Conservation (phyloP, 306 rosid genomes). For the Morella rubra region DNA sequence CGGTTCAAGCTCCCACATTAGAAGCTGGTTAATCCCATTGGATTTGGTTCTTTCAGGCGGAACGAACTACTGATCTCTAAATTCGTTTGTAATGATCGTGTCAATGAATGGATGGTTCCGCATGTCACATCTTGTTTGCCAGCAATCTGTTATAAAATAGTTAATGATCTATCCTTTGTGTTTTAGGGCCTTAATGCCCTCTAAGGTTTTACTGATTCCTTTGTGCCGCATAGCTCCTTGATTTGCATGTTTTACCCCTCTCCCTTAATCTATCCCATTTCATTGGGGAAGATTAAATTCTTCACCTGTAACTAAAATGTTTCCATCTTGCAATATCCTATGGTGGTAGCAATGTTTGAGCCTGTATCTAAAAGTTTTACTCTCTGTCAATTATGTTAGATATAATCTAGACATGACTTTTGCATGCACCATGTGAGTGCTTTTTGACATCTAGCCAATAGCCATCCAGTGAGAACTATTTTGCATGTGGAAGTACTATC, state of each 20-base stretch:
- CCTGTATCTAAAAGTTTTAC: neutral
- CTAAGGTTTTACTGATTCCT: neutral
- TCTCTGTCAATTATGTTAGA: neutral
- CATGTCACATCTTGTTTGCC: neutral
- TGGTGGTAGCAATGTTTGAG: neutral
- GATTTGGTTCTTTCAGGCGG: neutral
- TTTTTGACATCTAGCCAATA: slow-evolving; percentile 7
- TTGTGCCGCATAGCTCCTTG: neutral
- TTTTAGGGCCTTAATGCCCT: neutral
- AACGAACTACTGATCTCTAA: neutral
- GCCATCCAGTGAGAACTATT: neutral
- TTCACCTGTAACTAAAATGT: neutral
- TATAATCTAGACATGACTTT: neutral
- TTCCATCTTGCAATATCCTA: neutral
- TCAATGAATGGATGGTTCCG: neutral
- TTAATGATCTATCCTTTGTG: neutral
- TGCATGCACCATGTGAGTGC: neutral
- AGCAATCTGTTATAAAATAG: neutral
- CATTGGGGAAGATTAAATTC: neutral
- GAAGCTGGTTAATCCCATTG: neutral
- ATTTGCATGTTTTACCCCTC: neutral
- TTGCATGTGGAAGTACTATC: neutral
- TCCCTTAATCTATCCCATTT: neutral
- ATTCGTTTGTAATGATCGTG: neutral
- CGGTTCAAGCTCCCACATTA: neutral